These are phyloP conservation scores for Leucosporidium yakuticum DNA, from an alignment of 768 basidiomycete genomes.

Conservation along the genomic window DNA sequence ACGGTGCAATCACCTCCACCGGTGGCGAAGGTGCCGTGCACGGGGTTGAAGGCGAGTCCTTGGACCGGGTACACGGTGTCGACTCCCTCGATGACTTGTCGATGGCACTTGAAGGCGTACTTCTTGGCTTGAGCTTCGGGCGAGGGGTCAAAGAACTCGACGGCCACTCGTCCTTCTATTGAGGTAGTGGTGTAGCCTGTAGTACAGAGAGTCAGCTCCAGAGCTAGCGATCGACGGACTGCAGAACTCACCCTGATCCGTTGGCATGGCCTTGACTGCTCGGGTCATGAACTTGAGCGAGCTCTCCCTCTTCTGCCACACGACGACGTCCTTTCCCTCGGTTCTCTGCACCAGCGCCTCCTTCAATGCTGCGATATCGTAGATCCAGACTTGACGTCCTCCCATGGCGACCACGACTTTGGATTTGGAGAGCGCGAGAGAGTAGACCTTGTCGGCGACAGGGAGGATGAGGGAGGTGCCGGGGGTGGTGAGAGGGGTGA, in stretches of 20 bases:
- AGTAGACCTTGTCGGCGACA: slow-evolving; percentile 78
- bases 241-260: slow-evolving; percentile 66
- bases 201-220: background rate
- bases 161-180: slow-evolving; percentile 91
- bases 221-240: background rate
- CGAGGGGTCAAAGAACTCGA: slow-evolving; percentile 89
- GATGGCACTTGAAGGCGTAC: slow-evolving; percentile 96
- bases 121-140: slow-evolving; percentile 71
- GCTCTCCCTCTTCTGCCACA: slow-evolving; percentile 77
- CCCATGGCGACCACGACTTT: slow-evolving; percentile 90
- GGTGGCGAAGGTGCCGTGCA: slow-evolving; percentile 87
- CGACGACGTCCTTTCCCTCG: slow-evolving; percentile 42
- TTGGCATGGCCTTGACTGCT: slow-evolving; percentile 82
- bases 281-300: slow-evolving; percentile 93
- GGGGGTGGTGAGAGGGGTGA: slow-evolving; percentile 74
- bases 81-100: slow-evolving; percentile 78
- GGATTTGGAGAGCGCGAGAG: slow-evolving; percentile 69
- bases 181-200: slow-evolving; percentile 86
- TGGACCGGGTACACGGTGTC: slow-evolving; percentile 98
- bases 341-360: slow-evolving; percentile 40
- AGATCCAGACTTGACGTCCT: slow-evolving; percentile 80
- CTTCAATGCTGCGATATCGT: slow-evolving; percentile 70
- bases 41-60: slow-evolving; percentile 85
- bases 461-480: slow-evolving; percentile 55
- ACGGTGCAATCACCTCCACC: slow-evolving; percentile 91